Evolutionary conservation across 805 yeast genomes (phyloP).

Genomic region (Saturnispora diversa): DNA sequence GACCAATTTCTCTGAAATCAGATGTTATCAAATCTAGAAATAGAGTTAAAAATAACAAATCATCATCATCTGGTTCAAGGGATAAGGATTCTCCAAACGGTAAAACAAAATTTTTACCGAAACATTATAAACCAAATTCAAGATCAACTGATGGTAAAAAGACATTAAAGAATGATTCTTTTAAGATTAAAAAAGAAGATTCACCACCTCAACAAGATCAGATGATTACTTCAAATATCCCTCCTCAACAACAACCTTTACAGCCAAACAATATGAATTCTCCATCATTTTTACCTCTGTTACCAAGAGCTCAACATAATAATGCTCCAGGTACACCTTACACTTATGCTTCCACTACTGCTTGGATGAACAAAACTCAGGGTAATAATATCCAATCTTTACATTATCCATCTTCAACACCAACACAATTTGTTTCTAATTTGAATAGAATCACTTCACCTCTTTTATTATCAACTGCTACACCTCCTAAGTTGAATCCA

Average conservation of each 20-base stretch:
- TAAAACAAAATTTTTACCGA: constrained; percentile 29
- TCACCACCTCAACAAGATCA: too few species aligned
- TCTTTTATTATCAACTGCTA: constrained; percentile 43
- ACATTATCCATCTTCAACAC: constrained; percentile 61
- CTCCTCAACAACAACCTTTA: constrained; percentile 7
- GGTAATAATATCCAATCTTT: constrained; percentile 40
- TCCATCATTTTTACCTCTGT: constrained; percentile 35
- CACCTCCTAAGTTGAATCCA: constrained; percentile 31
- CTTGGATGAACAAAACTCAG: constrained; percentile 25
- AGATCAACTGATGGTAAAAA: constrained; percentile 14
- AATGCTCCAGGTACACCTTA: constrained; percentile 25
- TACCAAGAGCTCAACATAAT: constrained; percentile 30
- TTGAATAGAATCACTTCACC: constrained; percentile 59
- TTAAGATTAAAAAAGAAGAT: neutral
- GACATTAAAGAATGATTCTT: constrained; percentile 3
- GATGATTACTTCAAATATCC: too few species aligned
- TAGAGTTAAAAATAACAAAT: constrained; percentile 53
- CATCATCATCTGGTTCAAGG: constrained; percentile 45
- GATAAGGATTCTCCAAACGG: constrained; percentile 33
- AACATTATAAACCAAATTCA: constrained; percentile 31
- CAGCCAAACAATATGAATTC: constrained; percentile 19
- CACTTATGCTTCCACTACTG: constrained; percentile 23
- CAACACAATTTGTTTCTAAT: constrained; percentile 63
- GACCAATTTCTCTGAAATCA: constrained; percentile 86
- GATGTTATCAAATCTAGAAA: constrained; percentile 89